A percentile compares a stretch with the other conserved stretches of the same genome.
Evolutionary conservation across 495 filamentous ascomycete species (phyloP).

Genomic region (Penicillium coffeae): DNA sequence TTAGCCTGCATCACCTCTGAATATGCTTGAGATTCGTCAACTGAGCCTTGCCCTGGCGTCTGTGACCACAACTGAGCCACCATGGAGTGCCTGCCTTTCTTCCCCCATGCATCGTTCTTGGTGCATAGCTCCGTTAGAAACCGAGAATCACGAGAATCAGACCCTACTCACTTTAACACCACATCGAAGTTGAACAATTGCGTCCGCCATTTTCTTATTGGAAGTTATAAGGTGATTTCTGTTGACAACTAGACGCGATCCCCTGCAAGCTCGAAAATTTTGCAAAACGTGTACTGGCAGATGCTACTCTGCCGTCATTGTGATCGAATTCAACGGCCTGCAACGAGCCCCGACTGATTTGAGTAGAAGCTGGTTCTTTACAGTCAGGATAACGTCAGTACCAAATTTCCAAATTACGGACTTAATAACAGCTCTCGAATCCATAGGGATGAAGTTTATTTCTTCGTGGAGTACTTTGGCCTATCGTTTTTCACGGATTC

Average conservation of each 20-base stretch:
- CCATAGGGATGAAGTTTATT: neutral
- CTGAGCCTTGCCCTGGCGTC: constrained; percentile 32
- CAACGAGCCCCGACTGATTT: too few species aligned
- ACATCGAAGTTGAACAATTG: constrained; percentile 41
- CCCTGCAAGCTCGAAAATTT: too few species aligned
- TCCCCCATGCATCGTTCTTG: constrained; percentile 49
- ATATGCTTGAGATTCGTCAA: constrained; percentile 43
- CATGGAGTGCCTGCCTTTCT: constrained; percentile 41
- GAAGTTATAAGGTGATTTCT: too few species aligned
- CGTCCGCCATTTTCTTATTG: constrained; percentile 26
- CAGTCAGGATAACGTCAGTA: neutral
- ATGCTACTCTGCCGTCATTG: constrained; percentile 12
- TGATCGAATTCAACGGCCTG: too few species aligned
- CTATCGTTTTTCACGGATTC: constrained; percentile 22
- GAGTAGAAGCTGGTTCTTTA: too few species aligned
- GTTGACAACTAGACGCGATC: too few species aligned
- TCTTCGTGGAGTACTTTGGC: neutral
- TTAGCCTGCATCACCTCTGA: constrained; percentile 34
- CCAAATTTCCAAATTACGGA: neutral
- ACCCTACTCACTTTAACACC: constrained; percentile 32
- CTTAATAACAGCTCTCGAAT: neutral
- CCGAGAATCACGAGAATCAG: neutral
- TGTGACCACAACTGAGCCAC: constrained; percentile 41
- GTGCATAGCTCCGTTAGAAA: neutral
- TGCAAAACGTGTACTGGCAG: too few species aligned